phyloP scores from a whole-genome alignment of 192 early-diverging fungal genomes.

The Backusella sp. region DNA sequence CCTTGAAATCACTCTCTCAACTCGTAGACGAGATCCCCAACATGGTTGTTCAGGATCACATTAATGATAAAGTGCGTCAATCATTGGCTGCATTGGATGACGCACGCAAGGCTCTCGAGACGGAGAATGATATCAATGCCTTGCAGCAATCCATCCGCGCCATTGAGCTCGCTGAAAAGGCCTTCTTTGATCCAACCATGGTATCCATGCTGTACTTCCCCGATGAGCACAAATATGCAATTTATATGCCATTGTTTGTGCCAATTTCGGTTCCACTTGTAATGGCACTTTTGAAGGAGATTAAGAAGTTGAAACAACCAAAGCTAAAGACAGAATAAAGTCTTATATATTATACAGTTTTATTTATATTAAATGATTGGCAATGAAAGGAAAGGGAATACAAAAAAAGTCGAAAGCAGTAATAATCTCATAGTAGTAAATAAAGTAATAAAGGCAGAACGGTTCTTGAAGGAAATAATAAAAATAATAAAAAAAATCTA shows the following conservation, averaged over 20 bases:
- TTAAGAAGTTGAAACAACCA: constrained; percentile 36
- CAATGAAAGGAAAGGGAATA: not conserved
- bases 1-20: constrained; percentile 76
- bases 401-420: not conserved
- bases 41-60: constrained; percentile 92
- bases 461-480: not conserved
- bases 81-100: constrained; percentile 40
- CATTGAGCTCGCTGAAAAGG: constrained; percentile 70
- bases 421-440: not conserved
- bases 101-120: constrained; percentile 37
- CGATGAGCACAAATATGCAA: constrained; percentile 95
- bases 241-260: constrained; percentile 95
- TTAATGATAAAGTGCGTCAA: constrained; percentile 46
- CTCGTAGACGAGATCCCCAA: constrained; percentile 79
- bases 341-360: not conserved
- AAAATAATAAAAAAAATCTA: not conserved
- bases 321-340: constrained; percentile 2
- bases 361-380: not conserved
- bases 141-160: constrained; percentile 62
- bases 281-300: constrained; percentile 49
- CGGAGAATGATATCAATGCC: constrained; percentile 45
- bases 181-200: constrained; percentile 99
- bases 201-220: constrained; percentile 98
- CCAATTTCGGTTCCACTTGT: constrained; percentile 78
- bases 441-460: not conserved